Evolutionary conservation across 805 yeast genomes (phyloP), one percentile per base, ranked within the genome.

Genomic region (Wickerhamiella musiphila): DNA sequence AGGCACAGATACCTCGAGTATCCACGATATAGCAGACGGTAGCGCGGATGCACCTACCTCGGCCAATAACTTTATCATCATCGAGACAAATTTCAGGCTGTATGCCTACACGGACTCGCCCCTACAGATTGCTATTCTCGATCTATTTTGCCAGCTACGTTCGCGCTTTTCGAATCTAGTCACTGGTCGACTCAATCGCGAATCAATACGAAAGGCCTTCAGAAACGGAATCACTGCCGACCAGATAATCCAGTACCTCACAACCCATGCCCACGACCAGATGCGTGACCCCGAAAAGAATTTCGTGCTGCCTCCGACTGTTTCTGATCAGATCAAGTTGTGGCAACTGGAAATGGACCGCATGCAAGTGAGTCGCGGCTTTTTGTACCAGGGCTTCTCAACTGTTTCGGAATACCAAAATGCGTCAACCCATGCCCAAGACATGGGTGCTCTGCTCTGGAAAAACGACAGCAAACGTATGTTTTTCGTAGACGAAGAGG

Each of bases 281-380:
- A 78, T 86, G 90, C 58, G 71, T 34, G 63, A 75, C 18, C 50
- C 58, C 5, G 58, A 57, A 10, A 65, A 39, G 67, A 71, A 42
- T 50, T 66, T 40, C 45, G 72, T 36, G 73, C 74, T 90, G 9
- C 96, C 96, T 3, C 94, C 96, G 1, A 90, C 94, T 0, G 93
- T 90, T n/a, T 78, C 81, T 1, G 99, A 90, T 54, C 99, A 90
- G 52, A 79, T 90, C 44, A 75, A 73, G 49, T 62, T 90, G 33
- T 90, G 99, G 99, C 96, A 90, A 58, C 61, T 90, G 38, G 99
- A 90, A 51, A 56, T 84, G 57, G 96, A 90, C 52, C 68, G 99
- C 55, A 79, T 90, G 41, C 73, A 78, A 43, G 69, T 90, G 1
- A 78, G 71, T 31, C 81, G 74, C 18, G 99, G 99, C 0, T 83